These are phyloP conservation scores for Leishmania braziliensis DNA, from an alignment of 208 protist genomes.

Conservation along the genomic window DNA sequence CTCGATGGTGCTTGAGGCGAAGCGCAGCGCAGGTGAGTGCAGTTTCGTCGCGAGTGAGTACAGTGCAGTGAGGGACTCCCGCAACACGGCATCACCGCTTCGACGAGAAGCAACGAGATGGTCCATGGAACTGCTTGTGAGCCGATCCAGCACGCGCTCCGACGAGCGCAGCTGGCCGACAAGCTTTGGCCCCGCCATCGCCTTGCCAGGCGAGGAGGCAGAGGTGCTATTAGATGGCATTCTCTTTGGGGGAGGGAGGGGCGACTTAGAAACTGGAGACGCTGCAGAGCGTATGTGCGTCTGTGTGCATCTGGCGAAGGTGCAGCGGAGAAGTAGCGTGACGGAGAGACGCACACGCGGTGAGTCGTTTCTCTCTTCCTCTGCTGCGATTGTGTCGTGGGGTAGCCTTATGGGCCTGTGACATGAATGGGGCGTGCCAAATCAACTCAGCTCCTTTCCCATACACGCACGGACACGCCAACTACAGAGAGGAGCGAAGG, in stretches of 20 bases:
- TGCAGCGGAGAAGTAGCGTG: neutral
- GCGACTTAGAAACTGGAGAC: neutral
- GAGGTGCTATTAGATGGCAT: conserved; percentile 7
- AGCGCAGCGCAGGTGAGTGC: conserved; percentile 72
- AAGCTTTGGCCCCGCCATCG: conserved; percentile 9
- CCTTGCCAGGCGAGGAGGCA: neutral
- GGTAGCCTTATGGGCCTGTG: neutral
- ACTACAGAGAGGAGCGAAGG: neutral
- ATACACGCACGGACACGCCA: neutral
- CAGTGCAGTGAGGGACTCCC: conserved; percentile 73
- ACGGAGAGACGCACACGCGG: neutral
- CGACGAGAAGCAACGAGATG: conserved; percentile 51
- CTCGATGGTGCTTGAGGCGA: conserved; percentile 58
- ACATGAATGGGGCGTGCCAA: neutral
- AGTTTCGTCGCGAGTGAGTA: conserved; percentile 77
- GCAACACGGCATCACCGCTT: conserved; percentile 36
- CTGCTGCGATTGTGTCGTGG: neutral
- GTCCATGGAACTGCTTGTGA: conserved; percentile 38
- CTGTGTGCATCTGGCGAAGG: neutral
- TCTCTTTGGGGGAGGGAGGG: neutral
- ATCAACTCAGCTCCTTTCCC: neutral
- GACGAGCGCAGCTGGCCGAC: conserved; percentile 32
- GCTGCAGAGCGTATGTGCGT: neutral
- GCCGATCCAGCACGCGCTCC: conserved; percentile 29
- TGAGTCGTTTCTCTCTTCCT: neutral